phyloP scores from a whole-genome alignment of 441 rosid species.

The Erysimum cheiri region DNA sequence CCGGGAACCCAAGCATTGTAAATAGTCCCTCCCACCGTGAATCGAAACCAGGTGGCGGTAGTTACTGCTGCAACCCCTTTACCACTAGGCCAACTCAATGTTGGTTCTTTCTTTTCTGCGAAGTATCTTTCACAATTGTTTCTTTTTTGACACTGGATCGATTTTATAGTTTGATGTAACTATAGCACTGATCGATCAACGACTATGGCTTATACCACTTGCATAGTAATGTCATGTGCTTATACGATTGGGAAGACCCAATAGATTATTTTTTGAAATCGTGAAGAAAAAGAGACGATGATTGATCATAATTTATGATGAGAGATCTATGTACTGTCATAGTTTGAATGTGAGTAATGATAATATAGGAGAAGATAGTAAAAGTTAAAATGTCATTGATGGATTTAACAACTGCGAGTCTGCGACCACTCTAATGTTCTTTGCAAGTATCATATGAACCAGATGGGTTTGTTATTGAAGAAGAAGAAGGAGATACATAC shows the following conservation, averaged over 20 bases:
- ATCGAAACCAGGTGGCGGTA: too few relatives aligned
- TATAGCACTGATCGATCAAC: neutral
- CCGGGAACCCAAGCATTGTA: too few relatives aligned
- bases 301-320: constrained; percentile 37
- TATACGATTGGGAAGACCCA: constrained; percentile 24
- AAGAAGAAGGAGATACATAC: neutral
- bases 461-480: constrained; percentile 16
- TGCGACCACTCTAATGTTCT: constrained; percentile 25
- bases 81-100: too few relatives aligned
- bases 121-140: too few relatives aligned
- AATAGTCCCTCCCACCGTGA: too few relatives aligned
- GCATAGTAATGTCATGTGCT: constrained; percentile 25
- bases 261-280: constrained; percentile 27
- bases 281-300: constrained; percentile 44
- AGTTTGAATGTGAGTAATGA: constrained; percentile 34
- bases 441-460: constrained; percentile 29
- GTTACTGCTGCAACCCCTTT: too few relatives aligned
- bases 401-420: constrained; percentile 27
- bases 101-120: too few relatives aligned
- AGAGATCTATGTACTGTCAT: constrained; percentile 20
- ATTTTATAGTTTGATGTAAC: constrained; percentile 17
- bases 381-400: constrained; percentile 35
- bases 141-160: neutral
- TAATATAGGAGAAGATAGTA: constrained; percentile 38
- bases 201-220: constrained; percentile 12